Evolutionary conservation across 192 early-diverging fungal species (phyloP).

Genomic region (Linnemannia zychae): DNA sequence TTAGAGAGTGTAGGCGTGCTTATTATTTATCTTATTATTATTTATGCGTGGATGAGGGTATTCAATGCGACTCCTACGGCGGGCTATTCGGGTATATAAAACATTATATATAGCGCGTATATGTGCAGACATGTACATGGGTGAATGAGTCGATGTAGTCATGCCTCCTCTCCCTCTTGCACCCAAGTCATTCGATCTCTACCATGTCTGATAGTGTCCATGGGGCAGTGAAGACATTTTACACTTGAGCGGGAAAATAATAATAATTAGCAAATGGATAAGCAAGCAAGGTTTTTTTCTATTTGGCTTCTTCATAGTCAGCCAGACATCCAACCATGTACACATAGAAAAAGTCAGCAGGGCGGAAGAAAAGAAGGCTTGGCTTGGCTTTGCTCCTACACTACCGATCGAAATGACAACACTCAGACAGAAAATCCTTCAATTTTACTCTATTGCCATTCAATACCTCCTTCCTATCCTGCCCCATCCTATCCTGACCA

Average conservation of each 20-base stretch:
- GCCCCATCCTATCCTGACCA: neutral
- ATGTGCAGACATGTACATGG: neutral
- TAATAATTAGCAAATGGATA: neutral
- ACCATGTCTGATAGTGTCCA: neutral
- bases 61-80: neutral
- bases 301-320: neutral
- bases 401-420: neutral
- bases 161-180: neutral
- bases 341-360: neutral
- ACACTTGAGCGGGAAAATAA: neutral
- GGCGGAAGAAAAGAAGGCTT: neutral
- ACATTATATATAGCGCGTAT: neutral
- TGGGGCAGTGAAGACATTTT: conserved; percentile 3
- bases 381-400: neutral
- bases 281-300: neutral
- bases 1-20: neutral
- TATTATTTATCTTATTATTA: neutral
- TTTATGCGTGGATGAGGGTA: neutral
- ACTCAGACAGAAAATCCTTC: neutral
- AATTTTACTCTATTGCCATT: neutral
- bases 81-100: neutral
- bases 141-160: neutral
- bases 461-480: neutral
- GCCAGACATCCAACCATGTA: too few species aligned
- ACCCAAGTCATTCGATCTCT: neutral